A percentile compares a stretch with the other conserved stretches of the same genome.
Evolutionary conservation across 1,139 yeast genomes (phyloP).

Genomic region (Scheffersomyces parashehatae): DNA sequence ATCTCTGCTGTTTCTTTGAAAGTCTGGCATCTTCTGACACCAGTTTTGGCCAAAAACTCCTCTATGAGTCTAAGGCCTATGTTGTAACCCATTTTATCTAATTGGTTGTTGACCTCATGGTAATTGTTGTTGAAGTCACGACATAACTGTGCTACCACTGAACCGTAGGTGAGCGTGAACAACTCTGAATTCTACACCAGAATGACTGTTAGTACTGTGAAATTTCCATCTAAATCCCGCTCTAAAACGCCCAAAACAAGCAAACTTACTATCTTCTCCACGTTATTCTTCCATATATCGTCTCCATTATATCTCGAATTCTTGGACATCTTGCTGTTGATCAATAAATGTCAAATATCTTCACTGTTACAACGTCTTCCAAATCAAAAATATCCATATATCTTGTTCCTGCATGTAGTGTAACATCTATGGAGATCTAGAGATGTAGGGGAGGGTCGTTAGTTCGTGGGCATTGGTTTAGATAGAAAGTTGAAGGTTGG

Average conservation of each 20-base stretch:
- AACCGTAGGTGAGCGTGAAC: constrained; percentile 90
- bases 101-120: constrained; percentile 73
- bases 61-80: constrained; percentile 91
- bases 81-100: constrained; percentile 93
- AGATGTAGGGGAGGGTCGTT: too few relatives aligned
- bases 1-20: constrained; percentile 89
- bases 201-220: constrained; percentile 6
- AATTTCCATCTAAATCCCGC: constrained; percentile 10
- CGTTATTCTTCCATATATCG: constrained; percentile 88
- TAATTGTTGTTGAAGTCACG: constrained; percentile 80
- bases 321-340: constrained; percentile 44
- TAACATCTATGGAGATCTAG: too few relatives aligned
- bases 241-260: not conserved
- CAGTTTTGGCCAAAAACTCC: constrained; percentile 87
- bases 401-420: too few relatives aligned
- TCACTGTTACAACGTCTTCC: too few relatives aligned
- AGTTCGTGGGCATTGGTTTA: too few relatives aligned
- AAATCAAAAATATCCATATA: too few relatives aligned
- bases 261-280: constrained; percentile 74
- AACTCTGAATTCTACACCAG: constrained; percentile 72
- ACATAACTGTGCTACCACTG: constrained; percentile 91
- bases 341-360: too few relatives aligned
- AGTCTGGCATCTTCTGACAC: constrained; percentile 74
- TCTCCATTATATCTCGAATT: constrained; percentile 66
- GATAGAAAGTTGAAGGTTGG: too few relatives aligned